These are phyloP conservation scores for Cadophora gregata DNA, from an alignment of 2,329 filamentous ascomycete genomes.

Conservation along the genomic window DNA sequence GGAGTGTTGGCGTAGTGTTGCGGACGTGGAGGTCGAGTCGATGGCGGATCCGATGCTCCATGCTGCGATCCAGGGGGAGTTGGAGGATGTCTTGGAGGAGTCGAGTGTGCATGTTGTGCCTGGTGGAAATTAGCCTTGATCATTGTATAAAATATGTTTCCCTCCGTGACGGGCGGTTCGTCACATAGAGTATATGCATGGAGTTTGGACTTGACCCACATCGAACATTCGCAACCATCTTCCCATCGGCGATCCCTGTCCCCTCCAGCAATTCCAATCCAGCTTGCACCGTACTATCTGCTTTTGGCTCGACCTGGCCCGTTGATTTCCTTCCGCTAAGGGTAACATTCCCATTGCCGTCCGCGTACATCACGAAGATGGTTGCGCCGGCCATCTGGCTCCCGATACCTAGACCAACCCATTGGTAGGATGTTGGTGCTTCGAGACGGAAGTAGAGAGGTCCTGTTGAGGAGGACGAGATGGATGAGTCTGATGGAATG, in stretches of 20 bases:
- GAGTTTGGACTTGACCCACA: slow-evolving; percentile 47
- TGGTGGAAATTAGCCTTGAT: slow-evolving; percentile 14
- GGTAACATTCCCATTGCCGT: slow-evolving; percentile 58
- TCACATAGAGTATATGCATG: neutral
- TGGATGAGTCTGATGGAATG: slow-evolving; percentile 42
- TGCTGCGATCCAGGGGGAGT: slow-evolving; percentile 40
- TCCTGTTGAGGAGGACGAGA: slow-evolving; percentile 55
- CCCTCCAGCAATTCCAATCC: slow-evolving; percentile 56
- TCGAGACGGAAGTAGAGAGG: slow-evolving; percentile 64
- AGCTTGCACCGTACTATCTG: slow-evolving; percentile 49
- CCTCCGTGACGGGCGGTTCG: neutral
- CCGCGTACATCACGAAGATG: slow-evolving; percentile 65
- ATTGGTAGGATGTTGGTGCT: slow-evolving; percentile 58
- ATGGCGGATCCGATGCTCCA: slow-evolving; percentile 39
- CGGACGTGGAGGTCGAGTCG: slow-evolving; percentile 29
- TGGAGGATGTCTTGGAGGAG: slow-evolving; percentile 28
- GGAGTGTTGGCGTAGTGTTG: slow-evolving; percentile 34
- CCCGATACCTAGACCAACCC: slow-evolving; percentile 64
- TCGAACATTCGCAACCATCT: slow-evolving; percentile 61
- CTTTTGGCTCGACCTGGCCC: slow-evolving; percentile 52
- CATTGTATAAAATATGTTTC: neutral
- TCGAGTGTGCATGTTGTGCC: slow-evolving; percentile 37
- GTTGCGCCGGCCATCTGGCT: slow-evolving; percentile 58
- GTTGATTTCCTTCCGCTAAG: slow-evolving; percentile 56
- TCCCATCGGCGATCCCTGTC: slow-evolving; percentile 57